Percentiles rank a stretch among this genome's conserved stretches.
phyloP scores from a whole-genome alignment of 2,329 filamentous ascomycete genomes.

The Ceratocystis colombiana region DNA sequence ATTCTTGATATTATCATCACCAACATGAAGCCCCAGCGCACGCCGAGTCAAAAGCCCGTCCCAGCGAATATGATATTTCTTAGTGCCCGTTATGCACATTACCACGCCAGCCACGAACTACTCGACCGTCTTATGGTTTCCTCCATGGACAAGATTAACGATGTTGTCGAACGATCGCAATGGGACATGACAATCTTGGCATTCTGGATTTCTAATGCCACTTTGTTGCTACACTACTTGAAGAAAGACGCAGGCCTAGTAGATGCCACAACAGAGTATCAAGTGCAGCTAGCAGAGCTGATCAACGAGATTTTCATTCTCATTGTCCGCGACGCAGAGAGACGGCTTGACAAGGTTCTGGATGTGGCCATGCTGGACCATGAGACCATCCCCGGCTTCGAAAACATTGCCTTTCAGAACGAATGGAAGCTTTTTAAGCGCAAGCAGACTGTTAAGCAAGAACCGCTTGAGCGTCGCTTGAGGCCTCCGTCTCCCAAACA shows the following conservation, averaged over 20 bases:
- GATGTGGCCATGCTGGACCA: constrained; percentile 93
- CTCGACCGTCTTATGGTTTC: constrained; percentile 69
- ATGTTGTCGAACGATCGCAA: constrained; percentile 87
- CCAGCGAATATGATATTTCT: constrained; percentile 96
- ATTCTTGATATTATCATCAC: constrained; percentile 95
- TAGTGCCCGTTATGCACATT: constrained; percentile 90
- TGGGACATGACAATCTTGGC: constrained; percentile 99
- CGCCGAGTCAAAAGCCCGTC: constrained; percentile 92
- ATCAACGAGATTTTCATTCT: constrained; percentile 98
- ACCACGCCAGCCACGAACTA: constrained; percentile 80
- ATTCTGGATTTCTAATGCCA: constrained; percentile 98
- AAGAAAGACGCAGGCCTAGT: constrained; percentile 84
- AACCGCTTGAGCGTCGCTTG: constrained; percentile 81
- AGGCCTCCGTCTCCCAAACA: constrained; percentile 89
- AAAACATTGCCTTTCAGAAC: constrained; percentile 93
- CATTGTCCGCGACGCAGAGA: constrained; percentile 90
- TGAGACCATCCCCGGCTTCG: constrained; percentile 94
- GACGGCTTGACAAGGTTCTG: constrained; percentile 89
- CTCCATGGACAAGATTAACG: constrained; percentile 93
- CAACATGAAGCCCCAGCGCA: constrained; percentile 93
- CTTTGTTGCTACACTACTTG: constrained; percentile 85
- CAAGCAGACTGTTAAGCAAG: constrained; percentile 80
- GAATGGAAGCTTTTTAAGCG: constrained; percentile 97
- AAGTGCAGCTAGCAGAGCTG: constrained; percentile 83
- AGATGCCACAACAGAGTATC: constrained; percentile 74